Percentiles rank a stretch among this genome's conserved stretches.
phyloP scores from a whole-genome alignment of 805 yeast genomes.

The Zygosaccharomyces gambellarensis region DNA sequence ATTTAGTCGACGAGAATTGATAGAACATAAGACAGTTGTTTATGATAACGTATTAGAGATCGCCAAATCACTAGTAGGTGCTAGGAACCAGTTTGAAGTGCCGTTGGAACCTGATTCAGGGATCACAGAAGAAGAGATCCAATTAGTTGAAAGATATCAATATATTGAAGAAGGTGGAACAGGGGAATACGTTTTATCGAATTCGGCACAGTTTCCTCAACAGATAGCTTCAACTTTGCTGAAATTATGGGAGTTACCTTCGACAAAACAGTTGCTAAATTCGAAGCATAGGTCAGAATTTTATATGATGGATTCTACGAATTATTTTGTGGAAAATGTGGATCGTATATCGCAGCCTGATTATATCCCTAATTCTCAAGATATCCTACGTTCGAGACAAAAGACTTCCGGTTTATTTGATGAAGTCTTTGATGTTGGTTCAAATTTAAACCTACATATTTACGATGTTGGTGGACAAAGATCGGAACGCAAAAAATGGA shows the following conservation, averaged over 20 bases:
- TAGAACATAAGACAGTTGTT: conserved; percentile 73
- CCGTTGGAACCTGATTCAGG: conserved; percentile 32
- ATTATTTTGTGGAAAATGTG: conserved; percentile 65
- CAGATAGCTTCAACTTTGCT: conserved; percentile 45
- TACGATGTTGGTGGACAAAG: conserved; percentile 95
- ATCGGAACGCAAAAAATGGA: conserved; percentile 95
- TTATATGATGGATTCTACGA: conserved; percentile 81
- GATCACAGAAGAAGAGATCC: conserved; percentile 31
- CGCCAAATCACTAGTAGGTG: conserved; percentile 63
- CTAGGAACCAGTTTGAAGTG: conserved; percentile 48
- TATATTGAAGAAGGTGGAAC: conserved; percentile 11
- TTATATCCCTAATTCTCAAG: conserved; percentile 70
- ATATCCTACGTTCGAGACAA: conserved; percentile 80
- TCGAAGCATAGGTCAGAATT: conserved; percentile 59
- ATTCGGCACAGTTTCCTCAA: conserved; percentile 40
- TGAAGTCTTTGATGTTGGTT: conserved; percentile 70
- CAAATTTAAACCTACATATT: conserved; percentile 51
- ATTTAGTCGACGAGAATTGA: conserved; percentile 50
- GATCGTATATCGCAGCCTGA: conserved; percentile 48
- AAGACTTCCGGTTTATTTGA: conserved; percentile 92
- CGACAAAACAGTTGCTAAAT: conserved; percentile 52
- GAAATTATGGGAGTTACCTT: conserved; percentile 51
- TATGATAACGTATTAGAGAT: conserved; percentile 74
- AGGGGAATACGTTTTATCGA: conserved; percentile 12
- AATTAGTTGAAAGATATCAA: neutral